Conservation (phyloP, 352 stramenopile species). For the Phytophthora brassicae region DNA sequence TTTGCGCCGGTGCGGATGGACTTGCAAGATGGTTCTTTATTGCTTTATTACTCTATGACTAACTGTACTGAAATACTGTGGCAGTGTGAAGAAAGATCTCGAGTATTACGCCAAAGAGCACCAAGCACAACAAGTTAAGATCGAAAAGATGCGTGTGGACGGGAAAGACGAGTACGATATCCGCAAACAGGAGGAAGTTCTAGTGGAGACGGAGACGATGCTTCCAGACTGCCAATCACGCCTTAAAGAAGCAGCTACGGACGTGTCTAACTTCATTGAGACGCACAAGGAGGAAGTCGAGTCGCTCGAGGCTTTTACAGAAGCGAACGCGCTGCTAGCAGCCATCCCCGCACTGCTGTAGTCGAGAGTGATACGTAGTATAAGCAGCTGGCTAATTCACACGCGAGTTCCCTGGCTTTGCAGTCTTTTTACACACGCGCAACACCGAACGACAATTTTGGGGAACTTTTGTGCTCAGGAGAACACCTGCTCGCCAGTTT, state of each 20-base stretch:
- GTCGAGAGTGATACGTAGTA: conserved; percentile 12
- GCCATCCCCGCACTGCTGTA: conserved; percentile 42
- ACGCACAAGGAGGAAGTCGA: conserved; percentile 43
- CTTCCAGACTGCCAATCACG: conserved; percentile 75
- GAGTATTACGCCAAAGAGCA: conserved; percentile 84
- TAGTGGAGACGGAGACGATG: conserved; percentile 82
- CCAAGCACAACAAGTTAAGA: conserved; percentile 50
- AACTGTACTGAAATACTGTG: neutral
- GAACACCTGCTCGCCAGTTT: conserved; percentile 42
- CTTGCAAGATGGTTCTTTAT: neutral
- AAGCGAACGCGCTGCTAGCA: conserved; percentile 54
- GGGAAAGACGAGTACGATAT: conserved; percentile 70
- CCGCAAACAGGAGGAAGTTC: conserved; percentile 80
- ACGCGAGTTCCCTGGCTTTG: no score
- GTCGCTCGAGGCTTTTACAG: conserved; percentile 36
- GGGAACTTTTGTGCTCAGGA: conserved; percentile 31
- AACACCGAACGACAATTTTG: conserved; percentile 23
- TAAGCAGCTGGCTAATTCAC: no score
- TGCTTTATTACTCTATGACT: neutral
- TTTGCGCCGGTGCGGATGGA: conserved; percentile 47
- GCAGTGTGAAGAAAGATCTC: conserved; percentile 80
- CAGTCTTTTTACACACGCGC: conserved; percentile 7
- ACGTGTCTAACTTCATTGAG: conserved; percentile 56
- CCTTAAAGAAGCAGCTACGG: conserved; percentile 55
- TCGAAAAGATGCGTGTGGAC: conserved; percentile 66